Percentiles rank a stretch among this genome's conserved stretches.
Conservation (phyloP, 441 rosid genomes). For the Isatis lusitanica region DNA sequence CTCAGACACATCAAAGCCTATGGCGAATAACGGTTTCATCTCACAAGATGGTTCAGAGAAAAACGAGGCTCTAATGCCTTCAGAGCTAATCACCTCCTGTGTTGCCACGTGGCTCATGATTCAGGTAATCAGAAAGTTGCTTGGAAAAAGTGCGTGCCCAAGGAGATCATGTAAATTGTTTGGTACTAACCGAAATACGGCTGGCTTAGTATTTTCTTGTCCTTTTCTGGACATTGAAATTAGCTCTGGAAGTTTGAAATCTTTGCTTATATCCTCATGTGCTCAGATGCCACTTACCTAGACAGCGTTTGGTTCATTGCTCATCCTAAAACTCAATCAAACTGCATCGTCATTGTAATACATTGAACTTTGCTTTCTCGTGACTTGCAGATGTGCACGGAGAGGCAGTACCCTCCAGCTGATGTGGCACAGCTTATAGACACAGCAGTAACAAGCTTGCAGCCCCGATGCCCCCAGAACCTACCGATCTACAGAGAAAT, state of each 20-base stretch:
- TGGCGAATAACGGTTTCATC: conserved; percentile 28
- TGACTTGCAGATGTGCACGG: conserved; percentile 75
- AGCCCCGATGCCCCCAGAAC: conserved; percentile 81
- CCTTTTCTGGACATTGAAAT: not conserved
- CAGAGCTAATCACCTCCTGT: conserved; percentile 81
- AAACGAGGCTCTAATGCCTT: conserved; percentile 56
- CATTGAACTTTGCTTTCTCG: conserved; percentile 24
- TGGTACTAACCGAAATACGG: not conserved
- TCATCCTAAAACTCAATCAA: not conserved
- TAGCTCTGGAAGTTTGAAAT: conserved; percentile 8
- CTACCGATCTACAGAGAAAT: conserved; percentile 79
- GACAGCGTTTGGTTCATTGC: not conserved
- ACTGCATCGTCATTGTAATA: not conserved
- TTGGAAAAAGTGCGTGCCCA: not conserved
- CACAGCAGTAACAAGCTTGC: conserved; percentile 76
- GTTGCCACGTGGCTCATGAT: conserved; percentile 87
- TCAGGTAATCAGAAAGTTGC: conserved; percentile 56
- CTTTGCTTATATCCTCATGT: not conserved
- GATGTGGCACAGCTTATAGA: conserved; percentile 92
- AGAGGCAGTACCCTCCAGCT: conserved; percentile 81
- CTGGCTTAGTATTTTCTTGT: not conserved
- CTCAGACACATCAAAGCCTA: conserved; percentile 38
- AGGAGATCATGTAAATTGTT: conserved; percentile 16
- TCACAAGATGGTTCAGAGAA: conserved; percentile 44
- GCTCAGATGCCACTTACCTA: conserved; percentile 6